Conservation (phyloP, 306 rosid genomes). For the Quercus ilex region DNA sequence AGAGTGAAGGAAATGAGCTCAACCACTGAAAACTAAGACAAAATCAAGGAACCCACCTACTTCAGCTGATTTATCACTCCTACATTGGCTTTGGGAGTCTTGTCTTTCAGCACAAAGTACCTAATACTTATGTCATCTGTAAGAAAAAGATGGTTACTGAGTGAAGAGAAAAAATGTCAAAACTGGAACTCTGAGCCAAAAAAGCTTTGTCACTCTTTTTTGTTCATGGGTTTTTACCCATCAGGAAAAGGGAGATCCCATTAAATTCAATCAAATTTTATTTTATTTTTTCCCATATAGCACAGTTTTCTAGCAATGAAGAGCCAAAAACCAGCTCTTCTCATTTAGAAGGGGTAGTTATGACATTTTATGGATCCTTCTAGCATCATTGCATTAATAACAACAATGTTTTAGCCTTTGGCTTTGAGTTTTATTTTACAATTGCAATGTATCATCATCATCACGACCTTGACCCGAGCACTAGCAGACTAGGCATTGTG, state of each 20-base stretch:
- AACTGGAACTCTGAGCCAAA: neutral
- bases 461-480: neutral
- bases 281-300: neutral
- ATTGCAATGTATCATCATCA: neutral
- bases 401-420: neutral
- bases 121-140: neutral
- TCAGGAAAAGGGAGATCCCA: neutral
- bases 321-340: neutral
- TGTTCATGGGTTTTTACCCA: neutral
- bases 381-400: neutral
- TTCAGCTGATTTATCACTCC: neutral
- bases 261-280: neutral
- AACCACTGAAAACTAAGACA: neutral
- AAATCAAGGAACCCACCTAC: slow-evolving; percentile 4
- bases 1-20: neutral
- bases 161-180: neutral
- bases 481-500: neutral
- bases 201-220: neutral
- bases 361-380: neutral
- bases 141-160: neutral
- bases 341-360: neutral
- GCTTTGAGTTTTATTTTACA: neutral
- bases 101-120: neutral
- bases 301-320: neutral
- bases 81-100: neutral